Conservation (phyloP, 2,329 filamentous ascomycete species). For the Arachnomyces sp. region DNA sequence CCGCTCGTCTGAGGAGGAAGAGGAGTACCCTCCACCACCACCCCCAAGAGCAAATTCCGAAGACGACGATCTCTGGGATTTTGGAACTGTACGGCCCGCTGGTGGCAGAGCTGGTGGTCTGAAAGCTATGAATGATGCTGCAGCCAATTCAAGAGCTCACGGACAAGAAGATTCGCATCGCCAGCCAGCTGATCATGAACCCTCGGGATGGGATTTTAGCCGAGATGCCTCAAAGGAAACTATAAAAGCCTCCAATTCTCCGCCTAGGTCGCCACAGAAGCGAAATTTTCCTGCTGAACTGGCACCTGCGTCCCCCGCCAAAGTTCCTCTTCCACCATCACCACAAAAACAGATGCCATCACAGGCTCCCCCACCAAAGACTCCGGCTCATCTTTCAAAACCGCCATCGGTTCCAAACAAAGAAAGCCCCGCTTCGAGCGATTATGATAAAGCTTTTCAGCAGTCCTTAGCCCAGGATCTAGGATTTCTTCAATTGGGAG, state of each 20-base stretch:
- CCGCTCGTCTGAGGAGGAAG: constrained; percentile 59
- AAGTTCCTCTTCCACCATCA: constrained; percentile 54
- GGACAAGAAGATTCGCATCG: constrained; percentile 42
- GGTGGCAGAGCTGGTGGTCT: constrained; percentile 58
- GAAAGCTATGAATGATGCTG: constrained; percentile 70
- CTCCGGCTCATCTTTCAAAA: constrained; percentile 41
- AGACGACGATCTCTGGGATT: constrained; percentile 93
- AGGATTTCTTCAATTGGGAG: constrained; percentile 31
- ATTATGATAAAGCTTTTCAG: constrained; percentile 36
- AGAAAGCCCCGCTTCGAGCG: constrained; percentile 30
- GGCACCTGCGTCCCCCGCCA: constrained; percentile 47
- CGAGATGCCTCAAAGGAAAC: constrained; percentile 21
- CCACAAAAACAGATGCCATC: constrained; percentile 48
- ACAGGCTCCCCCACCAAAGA: constrained; percentile 36
- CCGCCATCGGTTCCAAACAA: constrained; percentile 23
- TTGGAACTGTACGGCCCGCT: constrained; percentile 86
- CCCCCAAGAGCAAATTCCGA: constrained; percentile 40
- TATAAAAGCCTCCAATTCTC: constrained; percentile 45
- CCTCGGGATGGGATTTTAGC: constrained; percentile 25
- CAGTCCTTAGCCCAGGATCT: constrained; percentile 35
- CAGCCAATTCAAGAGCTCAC: constrained; percentile 65
- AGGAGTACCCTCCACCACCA: constrained; percentile 41
- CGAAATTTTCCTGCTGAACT: constrained; percentile 29
- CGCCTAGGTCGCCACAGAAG: constrained; percentile 52
- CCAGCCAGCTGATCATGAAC: constrained; percentile 33